Conservation (phyloP, 306 rosid genomes). For the Psophocarpus tetragonolobus region DNA sequence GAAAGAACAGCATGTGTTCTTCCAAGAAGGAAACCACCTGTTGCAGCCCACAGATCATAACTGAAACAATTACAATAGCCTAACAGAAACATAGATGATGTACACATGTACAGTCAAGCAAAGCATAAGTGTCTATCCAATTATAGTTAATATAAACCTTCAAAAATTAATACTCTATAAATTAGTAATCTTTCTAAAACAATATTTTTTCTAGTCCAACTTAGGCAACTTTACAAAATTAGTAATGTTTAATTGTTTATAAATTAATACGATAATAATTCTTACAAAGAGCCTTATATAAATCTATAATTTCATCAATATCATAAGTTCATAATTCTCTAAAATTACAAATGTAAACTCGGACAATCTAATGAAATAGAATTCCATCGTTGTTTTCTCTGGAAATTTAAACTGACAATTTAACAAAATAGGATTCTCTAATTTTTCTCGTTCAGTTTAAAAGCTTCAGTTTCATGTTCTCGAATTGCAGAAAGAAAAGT, state of each 20-base stretch:
- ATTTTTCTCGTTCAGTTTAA: background rate
- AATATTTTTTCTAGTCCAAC: no score
- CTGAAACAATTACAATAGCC: conserved; percentile 29
- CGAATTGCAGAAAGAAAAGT: background rate
- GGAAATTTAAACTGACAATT: background rate
- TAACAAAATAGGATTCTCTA: no score
- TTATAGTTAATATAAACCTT: background rate
- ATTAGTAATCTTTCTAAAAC: background rate
- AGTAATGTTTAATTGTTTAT: background rate
- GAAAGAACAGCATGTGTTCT: conserved; percentile 89
- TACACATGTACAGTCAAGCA: no score
- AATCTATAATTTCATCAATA: background rate
- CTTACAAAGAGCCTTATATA: background rate
- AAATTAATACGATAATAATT: background rate
- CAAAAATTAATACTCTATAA: background rate
- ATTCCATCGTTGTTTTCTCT: no score
- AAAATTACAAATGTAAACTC: background rate
- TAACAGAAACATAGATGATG: conserved; percentile 29
- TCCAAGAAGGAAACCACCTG: conserved; percentile 93
- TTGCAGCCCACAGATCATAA: conserved; percentile 35
- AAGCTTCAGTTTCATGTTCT: background rate
- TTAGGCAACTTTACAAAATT: background rate
- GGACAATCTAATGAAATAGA: background rate
- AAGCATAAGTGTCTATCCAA: background rate
- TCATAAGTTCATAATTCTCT: background rate